Evolutionary conservation across 371 early-diverging fungal species (phyloP), one percentile per base, ranked within the genome.

Genomic region (Capniomyces stellatus): DNA sequence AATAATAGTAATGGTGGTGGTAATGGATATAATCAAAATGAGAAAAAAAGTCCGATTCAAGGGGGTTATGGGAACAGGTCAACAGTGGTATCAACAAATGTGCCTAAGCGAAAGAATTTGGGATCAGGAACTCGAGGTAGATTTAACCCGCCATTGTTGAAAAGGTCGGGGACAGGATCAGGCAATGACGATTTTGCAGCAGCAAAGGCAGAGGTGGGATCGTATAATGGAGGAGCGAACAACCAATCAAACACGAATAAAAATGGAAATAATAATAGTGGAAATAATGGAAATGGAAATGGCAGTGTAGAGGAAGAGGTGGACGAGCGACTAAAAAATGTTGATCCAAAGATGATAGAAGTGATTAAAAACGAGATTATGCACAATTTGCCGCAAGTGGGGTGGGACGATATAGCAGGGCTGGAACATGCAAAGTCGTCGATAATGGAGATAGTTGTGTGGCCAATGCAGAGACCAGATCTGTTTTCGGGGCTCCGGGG

Each of bases 331-430:
- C 60, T 89, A 21, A 64, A 68, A 47, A 84, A 85, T 57, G 74
- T 89, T 25, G 90, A 89, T 1, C 82, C 81, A 22, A 64, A 70
- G 44, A 81, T 89, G 84, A 61, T 85, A 23, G 83, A 89, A 59
- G 73, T 74, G 56, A 85, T 89, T 56, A 70, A 75, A 59, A 85
- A 79, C 58, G 87, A 89, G 22, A 77, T 79, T 43, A 75, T 81
- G 70, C 71, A 71, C 2, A 56, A 57, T 0, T 27, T 60, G 12
- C 62, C 63, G 22, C 31, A 53, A 0, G 61, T 79, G 3, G 57
- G 65, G 19, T 83, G 91, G 91, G 82, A 85, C 43, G 91, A 93
- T 56, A 90, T 94, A 58, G 89, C 90, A 13, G 97, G 96, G 0
- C 66, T 96, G 29, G 77, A 77, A 23, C 82, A 85, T 54, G 89